phyloP scores from a whole-genome alignment of 352 stramenopile species.

The Blastocystis sp. region DNA sequence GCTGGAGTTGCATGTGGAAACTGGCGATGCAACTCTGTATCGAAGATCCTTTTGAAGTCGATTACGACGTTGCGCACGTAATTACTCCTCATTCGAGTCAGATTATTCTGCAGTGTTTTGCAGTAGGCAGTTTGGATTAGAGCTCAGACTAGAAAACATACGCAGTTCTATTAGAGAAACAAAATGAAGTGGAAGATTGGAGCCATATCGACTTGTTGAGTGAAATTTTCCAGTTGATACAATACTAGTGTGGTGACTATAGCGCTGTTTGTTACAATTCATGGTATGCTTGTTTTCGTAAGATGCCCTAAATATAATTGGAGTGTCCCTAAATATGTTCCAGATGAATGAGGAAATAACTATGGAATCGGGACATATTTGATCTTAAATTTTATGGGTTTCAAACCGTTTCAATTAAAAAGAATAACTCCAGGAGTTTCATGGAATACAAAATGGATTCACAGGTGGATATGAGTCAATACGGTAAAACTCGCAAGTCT shows the following conservation, averaged over 20 bases:
- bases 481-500: not conserved
- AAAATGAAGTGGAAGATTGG: not conserved
- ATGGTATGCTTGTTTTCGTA: too few relatives aligned
- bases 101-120: slow-evolving; percentile 30
- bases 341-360: not conserved
- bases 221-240: not conserved
- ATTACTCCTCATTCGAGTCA: slow-evolving; percentile 68
- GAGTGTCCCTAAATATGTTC: not conserved
- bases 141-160: not conserved
- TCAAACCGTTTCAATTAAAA: slow-evolving; percentile 28
- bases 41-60: slow-evolving; percentile 95
- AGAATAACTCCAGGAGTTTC: slow-evolving; percentile 52
- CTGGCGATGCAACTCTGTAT: slow-evolving; percentile 73
- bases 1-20: slow-evolving; percentile 64
- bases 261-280: too few relatives aligned
- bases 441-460: slow-evolving; percentile 45
- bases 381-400: not conserved
- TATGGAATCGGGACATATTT: not conserved
- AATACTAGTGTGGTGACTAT: not conserved
- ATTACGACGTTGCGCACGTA: slow-evolving; percentile 92
- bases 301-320: not conserved
- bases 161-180: not conserved
- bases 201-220: not conserved
- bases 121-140: not conserved
- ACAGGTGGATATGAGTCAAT: not conserved